Evolutionary conservation across 495 filamentous ascomycete species (phyloP), one percentile per base, ranked within the genome.

Genomic region (Penicillium dipodomyicola): DNA sequence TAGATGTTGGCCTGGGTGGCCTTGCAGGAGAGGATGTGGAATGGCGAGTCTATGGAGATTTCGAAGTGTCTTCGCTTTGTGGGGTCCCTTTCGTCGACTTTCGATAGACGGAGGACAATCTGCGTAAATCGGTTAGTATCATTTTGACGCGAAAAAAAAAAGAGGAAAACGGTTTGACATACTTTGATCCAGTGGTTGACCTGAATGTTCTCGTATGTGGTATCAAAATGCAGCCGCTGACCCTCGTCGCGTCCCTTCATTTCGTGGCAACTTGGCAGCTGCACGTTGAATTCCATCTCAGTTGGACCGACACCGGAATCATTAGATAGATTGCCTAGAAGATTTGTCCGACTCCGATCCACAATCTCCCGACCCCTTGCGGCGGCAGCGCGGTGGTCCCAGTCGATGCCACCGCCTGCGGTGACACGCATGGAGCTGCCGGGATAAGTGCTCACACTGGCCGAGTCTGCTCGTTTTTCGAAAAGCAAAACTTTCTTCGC

Each of bases 141-240:
- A 27, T 10, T 7, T 15, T 15, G 12, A 14, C 20, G 1, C 12
- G 23, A 23, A 3, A n/a, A 19, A 23, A 3, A n/a, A 19, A 10
- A 52, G 20, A 29, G 15, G 19, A 15, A 32, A 12, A n/a, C 7
- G 29, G 29, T 17, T 15, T 20, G 11, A 61, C 80, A 48, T 83
- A 95, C 94, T 85, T 98, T 98, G 65, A 98, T 97, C 94, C 95
- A 97, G 68, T 98, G 94, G 64, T 92, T 91, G 46, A 98, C 92
- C 65, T 96, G 91, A 41, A 96, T 96, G 54, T 96, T 94, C 70
- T 89, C 88, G 79, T 92, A 97, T 15, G 94, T 96, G 47, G 92
- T 96, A 63, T 97, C 92, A 57, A 94, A 96, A 69, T 96, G 90
- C 47, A 98, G 72, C 53, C 85, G 83, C 39, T 89, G 77, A 29